Percentiles rank a stretch among this genome's conserved stretches.
These are phyloP conservation scores for Suillus bovinus DNA, from an alignment of 768 basidiomycete genomes.

Conservation along the genomic window DNA sequence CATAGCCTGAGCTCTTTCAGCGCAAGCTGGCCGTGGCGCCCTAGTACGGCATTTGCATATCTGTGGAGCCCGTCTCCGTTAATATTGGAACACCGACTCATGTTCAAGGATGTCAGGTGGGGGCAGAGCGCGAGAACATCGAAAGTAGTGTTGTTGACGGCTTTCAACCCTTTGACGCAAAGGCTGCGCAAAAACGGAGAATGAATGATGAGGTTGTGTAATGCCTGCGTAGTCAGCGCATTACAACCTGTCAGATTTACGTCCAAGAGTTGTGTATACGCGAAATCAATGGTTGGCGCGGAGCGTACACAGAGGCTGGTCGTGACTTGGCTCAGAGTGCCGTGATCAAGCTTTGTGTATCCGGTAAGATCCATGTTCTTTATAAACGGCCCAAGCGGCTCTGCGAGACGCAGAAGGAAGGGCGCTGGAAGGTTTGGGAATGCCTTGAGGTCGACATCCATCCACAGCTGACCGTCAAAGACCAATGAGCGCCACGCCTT, in stretches of 20 bases:
- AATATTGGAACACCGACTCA: conserved; percentile 71
- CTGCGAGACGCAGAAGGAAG: conserved; percentile 53
- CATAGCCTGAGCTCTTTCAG: conserved; percentile 67
- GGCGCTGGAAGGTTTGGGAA: conserved; percentile 58
- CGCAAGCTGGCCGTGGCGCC: conserved; percentile 47
- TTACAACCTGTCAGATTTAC: conserved; percentile 77
- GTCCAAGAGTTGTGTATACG: conserved; percentile 65
- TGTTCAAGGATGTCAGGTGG: conserved; percentile 58
- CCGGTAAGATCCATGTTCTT: conserved; percentile 62
- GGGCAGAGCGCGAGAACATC: conserved; percentile 63
- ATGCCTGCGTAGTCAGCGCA: conserved; percentile 59
- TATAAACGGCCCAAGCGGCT: conserved; percentile 64
- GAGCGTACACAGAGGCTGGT: conserved; percentile 51
- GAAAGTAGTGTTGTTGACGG: conserved; percentile 75
- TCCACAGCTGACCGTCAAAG: conserved; percentile 89
- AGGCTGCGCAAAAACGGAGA: conserved; percentile 61
- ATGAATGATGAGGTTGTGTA: conserved; percentile 68
- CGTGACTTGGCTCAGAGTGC: conserved; percentile 52
- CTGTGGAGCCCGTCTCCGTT: conserved; percentile 60
- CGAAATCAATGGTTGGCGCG: conserved; percentile 27
- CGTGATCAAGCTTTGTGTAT: conserved; percentile 50
- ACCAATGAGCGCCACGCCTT: conserved; percentile 73
- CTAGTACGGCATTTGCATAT: conserved; percentile 44
- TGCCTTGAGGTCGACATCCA: conserved; percentile 56
- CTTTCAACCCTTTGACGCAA: conserved; percentile 64